Base-by-base conservation (phyloP, 2,329 filamentous ascomycete genomes). In the Remersonia thermophila region DNA sequence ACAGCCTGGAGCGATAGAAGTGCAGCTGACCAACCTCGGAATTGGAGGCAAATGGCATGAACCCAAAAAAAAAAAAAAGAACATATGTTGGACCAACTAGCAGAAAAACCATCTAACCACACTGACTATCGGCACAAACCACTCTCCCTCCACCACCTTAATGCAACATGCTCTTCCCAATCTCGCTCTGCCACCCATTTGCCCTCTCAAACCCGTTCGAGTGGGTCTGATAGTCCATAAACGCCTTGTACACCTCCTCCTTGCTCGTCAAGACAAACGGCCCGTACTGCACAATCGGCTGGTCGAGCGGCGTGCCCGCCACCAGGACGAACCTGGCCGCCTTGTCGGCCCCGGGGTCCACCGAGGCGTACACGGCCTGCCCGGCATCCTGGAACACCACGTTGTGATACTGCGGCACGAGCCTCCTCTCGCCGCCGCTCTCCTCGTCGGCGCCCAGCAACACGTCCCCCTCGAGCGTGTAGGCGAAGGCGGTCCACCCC, bases 401-500 rank as follows among this genome's bases (percentile, higher is more conserved):
- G 55, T 91, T 95, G 61, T 95, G 78, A 56, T 77, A 95, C 53
- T 82, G 71, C 38, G 67, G 66, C 11, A 89, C 71, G 2, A 61
- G 62, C 35, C 60, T 65, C 48, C 63, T 63, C 16, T 62, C 58
- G 37, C 65, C 55, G 20, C 20, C 20, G 5, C 5, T 9, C 5
- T 9, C 20, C 6, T 51, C 57, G 15, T 66, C 73, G 30, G 58
- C 65, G 46, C 68, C 77, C 56, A 80, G 83, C 49, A 64, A 63
- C 1, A 76, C 77, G 7, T 69, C 73, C 15, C 89, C 89, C 40
- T 77, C 68, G n/a, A 96, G 66, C 3, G 76, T 80, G 57, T 95
- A 96, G 12, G 80, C 78, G 52, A 96, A 96, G 2, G 83, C 77
- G 56, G 93, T 95, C 84, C 86, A 96, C 18, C 77, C 80, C 43